Evolutionary conservation across 176 grass and related monocot species (phyloP).

Genomic region (Dendrocalamus sinicus): DNA sequence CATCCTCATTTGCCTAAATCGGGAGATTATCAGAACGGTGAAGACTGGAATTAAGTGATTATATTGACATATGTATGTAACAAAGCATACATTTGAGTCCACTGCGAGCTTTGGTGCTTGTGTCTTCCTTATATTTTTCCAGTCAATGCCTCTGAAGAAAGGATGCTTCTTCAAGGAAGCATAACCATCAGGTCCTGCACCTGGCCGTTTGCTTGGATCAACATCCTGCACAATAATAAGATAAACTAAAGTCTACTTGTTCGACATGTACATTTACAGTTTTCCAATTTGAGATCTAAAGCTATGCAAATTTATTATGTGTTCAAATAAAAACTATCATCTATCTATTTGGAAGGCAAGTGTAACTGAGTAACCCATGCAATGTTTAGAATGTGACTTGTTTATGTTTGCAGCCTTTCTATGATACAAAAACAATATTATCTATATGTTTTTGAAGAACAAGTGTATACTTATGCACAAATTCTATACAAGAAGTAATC

Average conservation of each 20-base stretch:
- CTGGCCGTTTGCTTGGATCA: conserved; percentile 82
- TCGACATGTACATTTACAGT: background rate
- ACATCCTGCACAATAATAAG: conserved; percentile 67
- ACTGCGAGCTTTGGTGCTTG: conserved; percentile 61
- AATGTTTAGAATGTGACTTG: background rate
- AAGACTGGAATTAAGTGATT: conserved; percentile 16
- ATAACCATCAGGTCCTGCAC: conserved; percentile 80
- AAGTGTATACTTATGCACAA: conserved; percentile 10
- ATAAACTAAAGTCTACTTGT: conserved; percentile 20
- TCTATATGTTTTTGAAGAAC: background rate
- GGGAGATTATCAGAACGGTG: conserved; percentile 24
- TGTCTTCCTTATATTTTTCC: conserved; percentile 73
- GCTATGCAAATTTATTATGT: conserved; percentile 1
- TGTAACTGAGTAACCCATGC: background rate
- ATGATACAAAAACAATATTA: background rate
- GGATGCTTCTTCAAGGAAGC: conserved; percentile 80
- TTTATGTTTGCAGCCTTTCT: background rate
- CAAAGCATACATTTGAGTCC: conserved; percentile 61
- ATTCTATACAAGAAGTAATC: background rate
- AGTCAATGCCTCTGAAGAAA: conserved; percentile 96
- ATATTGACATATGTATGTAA: conserved; percentile 33
- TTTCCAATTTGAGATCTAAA: background rate
- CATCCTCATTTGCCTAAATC: conserved; percentile 68
- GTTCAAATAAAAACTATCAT: background rate
- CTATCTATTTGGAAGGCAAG: conserved; percentile 19